These are phyloP conservation scores for Rhynchosporium graminicola DNA, from an alignment of 2,329 filamentous ascomycete species.

Conservation along the genomic window DNA sequence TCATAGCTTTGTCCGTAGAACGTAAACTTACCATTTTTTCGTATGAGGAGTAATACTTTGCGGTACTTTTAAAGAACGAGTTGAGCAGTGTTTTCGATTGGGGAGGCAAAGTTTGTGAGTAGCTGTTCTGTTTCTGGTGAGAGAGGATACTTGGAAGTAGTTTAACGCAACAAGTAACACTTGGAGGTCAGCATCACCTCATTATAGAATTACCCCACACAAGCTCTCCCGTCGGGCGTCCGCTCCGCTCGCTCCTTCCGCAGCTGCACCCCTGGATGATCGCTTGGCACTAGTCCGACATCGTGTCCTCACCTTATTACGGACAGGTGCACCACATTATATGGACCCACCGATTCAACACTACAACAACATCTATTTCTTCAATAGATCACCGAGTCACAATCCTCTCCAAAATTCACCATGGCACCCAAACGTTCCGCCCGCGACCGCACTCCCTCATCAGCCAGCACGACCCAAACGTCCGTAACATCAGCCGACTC, in stretches of 20 bases:
- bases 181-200: conserved; percentile 3
- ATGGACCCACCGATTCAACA: conserved; percentile 6
- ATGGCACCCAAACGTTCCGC: conserved; percentile 55
- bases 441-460: conserved; percentile 33
- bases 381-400: conserved; percentile 14
- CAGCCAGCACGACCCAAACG: conserved; percentile 28
- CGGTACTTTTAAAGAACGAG: conserved; percentile 13
- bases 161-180: conserved; percentile 15
- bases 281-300: conserved; percentile 20
- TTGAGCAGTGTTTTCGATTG: too few relatives aligned
- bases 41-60: conserved; percentile 1
- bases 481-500: conserved; percentile 35
- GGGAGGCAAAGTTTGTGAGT: too few relatives aligned
- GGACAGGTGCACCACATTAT: conserved; percentile 12
- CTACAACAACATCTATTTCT: conserved; percentile 13
- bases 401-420: conserved; percentile 19
- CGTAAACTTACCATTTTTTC: conserved; percentile 34
- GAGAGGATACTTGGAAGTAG: conserved; percentile 6
- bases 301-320: conserved; percentile 33
- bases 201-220: conserved; percentile 12
- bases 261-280: conserved; percentile 13
- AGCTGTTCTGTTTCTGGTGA: not conserved
- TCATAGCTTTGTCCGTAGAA: not conserved
- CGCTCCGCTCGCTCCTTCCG: conserved; percentile 9
- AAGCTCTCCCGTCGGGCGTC: conserved; percentile 4